Conservation (phyloP, 176 grass and related monocot genomes). For the Phragmites australis region DNA sequence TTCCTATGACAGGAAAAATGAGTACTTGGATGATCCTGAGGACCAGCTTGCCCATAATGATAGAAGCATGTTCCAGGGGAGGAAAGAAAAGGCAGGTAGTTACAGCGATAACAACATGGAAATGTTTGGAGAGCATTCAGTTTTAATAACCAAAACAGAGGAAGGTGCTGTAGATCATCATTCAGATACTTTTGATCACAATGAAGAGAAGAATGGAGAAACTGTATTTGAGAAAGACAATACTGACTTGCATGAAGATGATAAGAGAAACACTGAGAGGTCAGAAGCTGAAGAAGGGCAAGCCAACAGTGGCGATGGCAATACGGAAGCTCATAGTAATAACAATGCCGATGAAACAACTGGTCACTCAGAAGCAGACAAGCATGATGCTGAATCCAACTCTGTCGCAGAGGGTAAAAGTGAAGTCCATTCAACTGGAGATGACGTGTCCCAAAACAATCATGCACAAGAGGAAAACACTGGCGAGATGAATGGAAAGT, state of each 20-base stretch:
- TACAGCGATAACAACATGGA: conserved; percentile 26
- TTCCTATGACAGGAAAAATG: conserved; percentile 64
- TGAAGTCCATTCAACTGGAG: conserved; percentile 31
- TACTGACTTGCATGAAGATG: conserved; percentile 42
- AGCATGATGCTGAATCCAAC: conserved; percentile 46
- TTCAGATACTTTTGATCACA: conserved; percentile 19
- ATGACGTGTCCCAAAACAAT: conserved; percentile 32
- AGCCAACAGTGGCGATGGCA: conserved; percentile 30
- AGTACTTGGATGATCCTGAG: conserved; percentile 45
- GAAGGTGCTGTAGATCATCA: conserved; percentile 34
- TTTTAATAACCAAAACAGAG: conserved; percentile 48
- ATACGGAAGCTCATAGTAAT: conserved; percentile 35
- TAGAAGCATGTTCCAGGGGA: conserved; percentile 53
- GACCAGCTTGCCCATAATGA: conserved; percentile 44
- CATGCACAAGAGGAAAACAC: conserved; percentile 34
- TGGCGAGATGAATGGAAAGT: conserved; percentile 17
- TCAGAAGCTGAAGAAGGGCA: conserved; percentile 47
- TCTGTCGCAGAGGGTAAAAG: conserved; percentile 44
- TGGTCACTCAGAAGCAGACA: conserved; percentile 7
- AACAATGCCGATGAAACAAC: conserved; percentile 25
- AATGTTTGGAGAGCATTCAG: conserved; percentile 15
- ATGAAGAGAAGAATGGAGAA: conserved; percentile 48
- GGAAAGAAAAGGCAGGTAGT: conserved; percentile 54
- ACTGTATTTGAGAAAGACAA: conserved; percentile 48
- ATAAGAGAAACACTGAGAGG: conserved; percentile 23